Evolutionary conservation across 2,329 filamentous ascomycete genomes (phyloP).

Genomic region (Aspergillus pseudoterreus): DNA sequence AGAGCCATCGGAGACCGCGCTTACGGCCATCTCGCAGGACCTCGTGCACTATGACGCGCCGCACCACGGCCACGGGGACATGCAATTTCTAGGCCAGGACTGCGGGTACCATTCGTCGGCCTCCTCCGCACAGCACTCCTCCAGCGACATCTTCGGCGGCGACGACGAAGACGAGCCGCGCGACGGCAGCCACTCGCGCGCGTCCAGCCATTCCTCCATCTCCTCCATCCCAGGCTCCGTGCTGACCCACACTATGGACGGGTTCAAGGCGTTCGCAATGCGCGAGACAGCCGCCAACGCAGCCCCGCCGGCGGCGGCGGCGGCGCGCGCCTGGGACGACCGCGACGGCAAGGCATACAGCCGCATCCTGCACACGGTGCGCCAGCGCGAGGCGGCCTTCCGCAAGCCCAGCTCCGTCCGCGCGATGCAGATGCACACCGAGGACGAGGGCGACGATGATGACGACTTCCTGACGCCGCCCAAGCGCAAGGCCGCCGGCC

Average conservation of each 20-base stretch:
- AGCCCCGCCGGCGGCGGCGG: slow-evolving; percentile 6
- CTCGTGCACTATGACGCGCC: background rate
- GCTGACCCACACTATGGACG: slow-evolving; percentile 28
- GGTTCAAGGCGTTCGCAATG: slow-evolving; percentile 18
- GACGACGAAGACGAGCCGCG: slow-evolving; percentile 27
- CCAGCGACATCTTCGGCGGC: slow-evolving; percentile 21
- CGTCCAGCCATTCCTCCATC: slow-evolving; percentile 39
- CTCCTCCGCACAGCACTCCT: slow-evolving; percentile 29
- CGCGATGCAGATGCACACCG: slow-evolving; percentile 43
- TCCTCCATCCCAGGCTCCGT: slow-evolving; percentile 41
- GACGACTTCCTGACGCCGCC: slow-evolving; percentile 36
- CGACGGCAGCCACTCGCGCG: slow-evolving; percentile 22
- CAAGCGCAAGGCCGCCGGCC: slow-evolving; percentile 23
- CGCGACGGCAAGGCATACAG: slow-evolving; percentile 13
- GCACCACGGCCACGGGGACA: slow-evolving; percentile 12
- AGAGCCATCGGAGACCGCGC: background rate
- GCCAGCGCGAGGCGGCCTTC: slow-evolving; percentile 36
- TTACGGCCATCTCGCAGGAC: background rate
- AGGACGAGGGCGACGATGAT: slow-evolving; percentile 37
- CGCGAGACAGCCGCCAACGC: slow-evolving; percentile 18
- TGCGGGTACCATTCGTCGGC: slow-evolving; percentile 33
- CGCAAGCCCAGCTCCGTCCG: slow-evolving; percentile 44
- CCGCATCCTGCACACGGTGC: slow-evolving; percentile 24
- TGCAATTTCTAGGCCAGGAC: slow-evolving; percentile 19
- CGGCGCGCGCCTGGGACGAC: slow-evolving; percentile 16